Percentiles rank a stretch among this genome's conserved stretches.
phyloP scores from a whole-genome alignment of 2,329 filamentous ascomycete genomes.

The Gaeumannomyces tritici region DNA sequence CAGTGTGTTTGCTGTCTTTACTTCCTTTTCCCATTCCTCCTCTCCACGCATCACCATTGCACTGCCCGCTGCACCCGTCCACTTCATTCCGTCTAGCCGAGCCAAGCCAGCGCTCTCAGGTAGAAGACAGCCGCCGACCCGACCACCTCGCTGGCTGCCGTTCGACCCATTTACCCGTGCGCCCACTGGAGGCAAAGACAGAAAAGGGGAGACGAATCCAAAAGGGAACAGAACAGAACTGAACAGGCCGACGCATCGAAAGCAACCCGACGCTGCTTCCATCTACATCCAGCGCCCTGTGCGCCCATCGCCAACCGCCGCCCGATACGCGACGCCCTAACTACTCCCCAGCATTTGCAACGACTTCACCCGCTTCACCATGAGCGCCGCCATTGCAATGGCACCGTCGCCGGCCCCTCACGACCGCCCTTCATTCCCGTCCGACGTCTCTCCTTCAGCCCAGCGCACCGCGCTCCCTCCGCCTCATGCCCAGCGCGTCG shows the following conservation, averaged over 20 bases:
- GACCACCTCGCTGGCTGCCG: not conserved
- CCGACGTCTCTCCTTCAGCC: conserved; percentile 28
- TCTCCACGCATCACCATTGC: not conserved
- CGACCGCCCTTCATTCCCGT: conserved; percentile 46
- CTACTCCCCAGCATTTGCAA: not conserved
- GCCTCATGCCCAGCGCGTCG: conserved; percentile 30
- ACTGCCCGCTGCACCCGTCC: not conserved
- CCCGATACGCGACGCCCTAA: not conserved
- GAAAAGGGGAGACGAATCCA: not conserved
- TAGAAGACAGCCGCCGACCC: not conserved
- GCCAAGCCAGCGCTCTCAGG: not conserved
- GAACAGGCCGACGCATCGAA: not conserved
- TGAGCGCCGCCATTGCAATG: conserved; percentile 62
- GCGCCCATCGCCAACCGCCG: not conserved
- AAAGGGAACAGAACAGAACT: not conserved
- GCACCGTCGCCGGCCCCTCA: conserved; percentile 59
- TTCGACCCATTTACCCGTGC: not conserved
- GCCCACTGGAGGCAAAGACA: not conserved
- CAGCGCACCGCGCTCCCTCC: conserved; percentile 29
- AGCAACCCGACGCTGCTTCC: not conserved
- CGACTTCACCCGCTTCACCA: conserved; percentile 25
- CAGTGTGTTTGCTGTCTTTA: not conserved
- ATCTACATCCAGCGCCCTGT: not conserved
- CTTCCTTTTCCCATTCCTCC: not conserved
- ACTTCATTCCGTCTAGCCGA: not conserved